phyloP scores from a whole-genome alignment of 192 early-diverging fungal species.

The Coemansia sp. region DNA sequence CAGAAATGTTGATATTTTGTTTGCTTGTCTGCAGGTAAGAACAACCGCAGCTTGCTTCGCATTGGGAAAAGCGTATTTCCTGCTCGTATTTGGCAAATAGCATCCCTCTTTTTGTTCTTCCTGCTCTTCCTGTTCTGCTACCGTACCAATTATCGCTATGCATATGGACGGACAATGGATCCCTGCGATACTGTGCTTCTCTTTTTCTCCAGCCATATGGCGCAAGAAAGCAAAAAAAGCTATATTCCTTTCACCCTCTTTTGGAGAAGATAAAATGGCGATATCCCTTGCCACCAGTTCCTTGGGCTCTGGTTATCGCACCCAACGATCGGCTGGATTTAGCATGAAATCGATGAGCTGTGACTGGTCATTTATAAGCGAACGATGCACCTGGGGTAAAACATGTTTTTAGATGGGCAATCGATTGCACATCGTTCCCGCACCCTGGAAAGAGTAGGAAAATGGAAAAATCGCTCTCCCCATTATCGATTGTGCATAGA shows the following conservation, averaged over 20 bases:
- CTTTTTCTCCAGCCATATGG: background rate
- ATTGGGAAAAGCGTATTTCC: background rate
- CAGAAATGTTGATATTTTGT: background rate
- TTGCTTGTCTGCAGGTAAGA: background rate
- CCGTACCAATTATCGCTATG: background rate
- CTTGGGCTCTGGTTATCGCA: slow-evolving; percentile 3
- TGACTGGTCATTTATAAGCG: background rate
- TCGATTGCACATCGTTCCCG: slow-evolving; percentile 1
- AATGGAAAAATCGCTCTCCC: background rate
- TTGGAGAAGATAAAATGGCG: background rate
- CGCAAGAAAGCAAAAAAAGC: background rate
- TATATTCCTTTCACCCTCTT: background rate
- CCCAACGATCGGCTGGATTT: slow-evolving; percentile 4
- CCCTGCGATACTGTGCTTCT: background rate
- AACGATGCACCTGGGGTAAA: background rate
- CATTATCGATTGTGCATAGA: background rate
- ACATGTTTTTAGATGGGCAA: background rate
- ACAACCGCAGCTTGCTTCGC: background rate
- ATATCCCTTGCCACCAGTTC: background rate
- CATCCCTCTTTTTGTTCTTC: background rate
- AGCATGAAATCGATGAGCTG: slow-evolving; percentile 16
- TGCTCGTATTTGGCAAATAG: background rate
- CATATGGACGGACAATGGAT: no score
- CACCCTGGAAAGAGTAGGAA: background rate
- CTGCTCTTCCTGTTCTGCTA: no score